Percentiles rank a stretch among this genome's conserved stretches.
phyloP scores from a whole-genome alignment of 441 rosid genomes.

The Gossypium davidsonii region DNA sequence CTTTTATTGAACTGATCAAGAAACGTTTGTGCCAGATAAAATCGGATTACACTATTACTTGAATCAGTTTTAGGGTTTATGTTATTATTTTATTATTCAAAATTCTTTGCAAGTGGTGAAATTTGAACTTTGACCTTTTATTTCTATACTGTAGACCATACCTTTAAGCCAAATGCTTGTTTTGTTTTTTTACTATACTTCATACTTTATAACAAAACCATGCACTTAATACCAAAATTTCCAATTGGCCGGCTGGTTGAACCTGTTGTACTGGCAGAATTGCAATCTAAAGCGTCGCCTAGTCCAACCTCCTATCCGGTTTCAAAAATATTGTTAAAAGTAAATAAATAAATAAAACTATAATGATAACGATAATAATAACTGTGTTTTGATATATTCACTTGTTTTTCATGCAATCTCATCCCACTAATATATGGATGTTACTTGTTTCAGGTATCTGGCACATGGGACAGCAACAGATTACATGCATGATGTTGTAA shows the following conservation, averaged over 20 bases:
- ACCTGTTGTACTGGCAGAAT: neutral
- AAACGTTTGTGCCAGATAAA: neutral
- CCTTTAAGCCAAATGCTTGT: neutral
- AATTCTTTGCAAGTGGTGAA: neutral
- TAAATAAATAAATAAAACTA: neutral
- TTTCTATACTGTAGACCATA: neutral
- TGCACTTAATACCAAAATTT: neutral
- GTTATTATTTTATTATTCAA: neutral
- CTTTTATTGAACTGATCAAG: neutral
- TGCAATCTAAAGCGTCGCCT: neutral
- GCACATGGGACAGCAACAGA: slow-evolving; percentile 99
- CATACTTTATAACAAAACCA: neutral
- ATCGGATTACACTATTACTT: neutral
- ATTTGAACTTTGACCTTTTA: neutral
- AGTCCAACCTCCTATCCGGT: neutral
- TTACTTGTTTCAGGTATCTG: slow-evolving; percentile 55
- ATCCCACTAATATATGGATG: neutral
- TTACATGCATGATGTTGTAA: slow-evolving; percentile 81
- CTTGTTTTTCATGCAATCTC: neutral
- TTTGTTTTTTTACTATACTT: neutral
- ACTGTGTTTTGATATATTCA: neutral
- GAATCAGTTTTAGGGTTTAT: neutral
- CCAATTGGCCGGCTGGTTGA: neutral
- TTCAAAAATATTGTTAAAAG: neutral
- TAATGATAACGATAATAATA: neutral